These are phyloP conservation scores for Aegilops umbellulata DNA, from an alignment of 176 grass and related monocot genomes.

Conservation along the genomic window DNA sequence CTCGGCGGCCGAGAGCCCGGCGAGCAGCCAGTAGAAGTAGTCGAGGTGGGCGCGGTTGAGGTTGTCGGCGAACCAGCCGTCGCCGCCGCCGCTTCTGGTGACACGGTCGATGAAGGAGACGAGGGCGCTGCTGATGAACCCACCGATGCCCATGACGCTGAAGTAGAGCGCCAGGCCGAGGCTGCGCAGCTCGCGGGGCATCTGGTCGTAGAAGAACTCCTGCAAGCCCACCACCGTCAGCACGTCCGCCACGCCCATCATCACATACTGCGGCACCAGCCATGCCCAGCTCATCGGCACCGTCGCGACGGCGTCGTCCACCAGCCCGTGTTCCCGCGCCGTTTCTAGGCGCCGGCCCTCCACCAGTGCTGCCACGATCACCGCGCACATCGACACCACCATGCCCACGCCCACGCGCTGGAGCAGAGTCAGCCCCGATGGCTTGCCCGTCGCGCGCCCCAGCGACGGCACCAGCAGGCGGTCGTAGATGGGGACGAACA, in stretches of 20 bases:
- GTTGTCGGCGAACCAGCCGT: constrained; percentile 55
- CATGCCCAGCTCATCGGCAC: not conserved
- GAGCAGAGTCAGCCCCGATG: not conserved
- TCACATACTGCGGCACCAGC: not conserved
- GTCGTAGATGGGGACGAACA: not conserved
- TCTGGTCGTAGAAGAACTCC: constrained; percentile 72
- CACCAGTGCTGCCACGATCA: not conserved
- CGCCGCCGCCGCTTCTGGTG: constrained; percentile 17
- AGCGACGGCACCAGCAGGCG: not conserved
- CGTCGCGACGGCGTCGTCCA: not conserved
- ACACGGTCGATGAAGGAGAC: constrained; percentile 34
- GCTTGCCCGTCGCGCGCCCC: not conserved
- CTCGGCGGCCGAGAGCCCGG: constrained; percentile 16
- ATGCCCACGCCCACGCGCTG: not conserved
- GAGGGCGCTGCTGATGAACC: constrained; percentile 45
- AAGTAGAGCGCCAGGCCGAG: not conserved
- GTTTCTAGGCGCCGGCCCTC: not conserved
- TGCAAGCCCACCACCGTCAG: constrained; percentile 55
- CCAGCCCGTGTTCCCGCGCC: not conserved
- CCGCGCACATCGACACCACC: not conserved
- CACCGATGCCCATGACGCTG: not conserved
- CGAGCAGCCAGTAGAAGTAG: constrained; percentile 62
- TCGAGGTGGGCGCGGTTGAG: constrained; percentile 58
- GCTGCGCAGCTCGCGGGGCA: constrained; percentile 30
- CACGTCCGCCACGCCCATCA: constrained; percentile 32